Evolutionary conservation across 441 rosid species (phyloP), one percentile per base, ranked within the genome.

Genomic region (Bocquillonia castaneifolia): DNA sequence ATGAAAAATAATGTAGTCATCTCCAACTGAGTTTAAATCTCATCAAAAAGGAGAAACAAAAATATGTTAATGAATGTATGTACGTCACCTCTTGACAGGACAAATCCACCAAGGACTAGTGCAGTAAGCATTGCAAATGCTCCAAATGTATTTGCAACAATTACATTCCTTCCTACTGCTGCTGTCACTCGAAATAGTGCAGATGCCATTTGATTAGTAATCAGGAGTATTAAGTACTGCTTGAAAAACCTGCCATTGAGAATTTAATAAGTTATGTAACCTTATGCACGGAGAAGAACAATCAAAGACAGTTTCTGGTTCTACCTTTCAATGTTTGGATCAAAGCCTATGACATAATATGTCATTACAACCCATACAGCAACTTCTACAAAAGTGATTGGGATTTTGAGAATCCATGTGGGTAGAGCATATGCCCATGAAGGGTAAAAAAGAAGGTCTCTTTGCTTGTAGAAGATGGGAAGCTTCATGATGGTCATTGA

Each of bases 381-480:
- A 13, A 81, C 89, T 76, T 88, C 92, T 23, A 79, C 23, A 26
- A n/a, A n/a, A n/a, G n/a, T n/a, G n/a, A n/a, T n/a, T n/a, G n/a
- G n/a, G n/a, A n/a, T n/a, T n/a, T n/a, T n/a, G n/a, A n/a, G n/a
- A n/a, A n/a, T n/a, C n/a, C n/a, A n/a, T n/a, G n/a, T n/a, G n/a
- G n/a, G n/a, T n/a, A n/a, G n/a, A n/a, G n/a, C n/a, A n/a, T n/a
- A n/a, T n/a, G n/a, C n/a, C n/a, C n/a, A n/a, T n/a, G n/a, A n/a
- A n/a, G n/a, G n/a, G n/a, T n/a, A n/a, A n/a, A n/a, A n/a, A n/a
- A n/a, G n/a, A n/a, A n/a, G 81, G 66, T 87, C 96, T 23, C 96
- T 79, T 73, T 89, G 96, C 76, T 87, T 89, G 84, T 81, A 87
- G 65, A 89, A 89, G 57, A 89, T 85, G n/a, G 89, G 88, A 71